A percentile compares a stretch with the other conserved stretches of the same genome.
Conservation (phyloP, 129 eudicot species). For the Centaurea solstitialis region DNA sequence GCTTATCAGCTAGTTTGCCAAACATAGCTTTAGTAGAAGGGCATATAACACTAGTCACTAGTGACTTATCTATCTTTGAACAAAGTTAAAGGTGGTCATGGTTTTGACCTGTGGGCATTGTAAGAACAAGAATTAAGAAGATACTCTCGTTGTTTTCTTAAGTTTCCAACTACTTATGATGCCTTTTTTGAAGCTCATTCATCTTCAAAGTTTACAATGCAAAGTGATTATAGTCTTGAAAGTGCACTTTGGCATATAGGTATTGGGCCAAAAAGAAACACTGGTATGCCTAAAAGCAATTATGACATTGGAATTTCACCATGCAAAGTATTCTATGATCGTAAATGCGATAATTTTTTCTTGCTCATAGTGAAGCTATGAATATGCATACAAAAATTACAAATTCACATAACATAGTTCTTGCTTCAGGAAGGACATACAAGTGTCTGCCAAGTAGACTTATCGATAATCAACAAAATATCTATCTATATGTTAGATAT, state of each 20-base stretch:
- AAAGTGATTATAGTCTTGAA: neutral
- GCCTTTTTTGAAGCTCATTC: neutral
- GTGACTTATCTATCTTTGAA: neutral
- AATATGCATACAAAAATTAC: neutral
- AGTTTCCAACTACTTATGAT: neutral
- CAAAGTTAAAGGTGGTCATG: neutral
- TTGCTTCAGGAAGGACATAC: neutral
- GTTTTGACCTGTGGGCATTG: neutral
- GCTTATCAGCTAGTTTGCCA: no score
- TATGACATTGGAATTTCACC: neutral
- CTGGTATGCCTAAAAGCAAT: neutral
- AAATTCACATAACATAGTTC: neutral
- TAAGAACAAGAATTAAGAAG: neutral
- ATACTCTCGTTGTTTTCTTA: neutral
- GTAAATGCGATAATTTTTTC: neutral
- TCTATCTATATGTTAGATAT: neutral
- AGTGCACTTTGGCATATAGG: neutral
- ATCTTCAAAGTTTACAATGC: neutral
- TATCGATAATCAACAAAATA: neutral
- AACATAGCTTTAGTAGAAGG: no score
- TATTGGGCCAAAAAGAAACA: neutral
- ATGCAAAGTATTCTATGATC: no score
- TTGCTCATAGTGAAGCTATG: neutral
- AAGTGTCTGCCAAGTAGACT: neutral
- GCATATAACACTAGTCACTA: neutral